These are phyloP conservation scores for Brachypodium distachyon DNA, from an alignment of 202 grass and related monocot species.

Conservation along the genomic window DNA sequence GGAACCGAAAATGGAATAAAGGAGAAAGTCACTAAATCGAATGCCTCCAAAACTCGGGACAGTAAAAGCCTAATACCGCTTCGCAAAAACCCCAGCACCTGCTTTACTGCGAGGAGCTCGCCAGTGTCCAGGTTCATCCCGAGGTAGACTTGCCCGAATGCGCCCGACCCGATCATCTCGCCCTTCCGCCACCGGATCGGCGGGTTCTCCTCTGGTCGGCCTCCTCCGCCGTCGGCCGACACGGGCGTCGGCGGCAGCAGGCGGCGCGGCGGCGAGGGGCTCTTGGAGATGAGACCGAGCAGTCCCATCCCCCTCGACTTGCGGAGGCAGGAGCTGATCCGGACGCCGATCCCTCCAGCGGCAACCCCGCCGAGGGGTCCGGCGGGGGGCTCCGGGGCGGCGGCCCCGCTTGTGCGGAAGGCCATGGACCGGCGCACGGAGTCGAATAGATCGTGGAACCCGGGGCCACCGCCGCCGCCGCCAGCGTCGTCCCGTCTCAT, in stretches of 20 bases:
- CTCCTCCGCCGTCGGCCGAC: neutral
- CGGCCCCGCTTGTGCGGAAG: slow-evolving; percentile 46
- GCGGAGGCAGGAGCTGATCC: slow-evolving; percentile 66
- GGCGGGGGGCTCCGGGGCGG: slow-evolving; percentile 13
- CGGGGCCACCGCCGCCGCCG: slow-evolving; percentile 5
- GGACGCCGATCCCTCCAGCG: slow-evolving; percentile 32
- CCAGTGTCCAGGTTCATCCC: slow-evolving; percentile 99
- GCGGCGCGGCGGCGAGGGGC: slow-evolving; percentile 43
- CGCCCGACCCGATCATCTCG: slow-evolving; percentile 75
- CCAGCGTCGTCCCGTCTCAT: slow-evolving; percentile 58
- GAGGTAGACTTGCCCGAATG: slow-evolving; percentile 92
- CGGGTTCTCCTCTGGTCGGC: slow-evolving; percentile 38
- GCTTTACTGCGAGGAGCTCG: slow-evolving; percentile 89
- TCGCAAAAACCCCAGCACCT: slow-evolving; percentile 30
- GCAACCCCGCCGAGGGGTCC: slow-evolving; percentile 19
- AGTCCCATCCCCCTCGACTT: slow-evolving; percentile 74
- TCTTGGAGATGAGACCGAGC: slow-evolving; percentile 72
- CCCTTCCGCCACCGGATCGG: slow-evolving; percentile 90
- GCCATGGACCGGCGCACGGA: slow-evolving; percentile 77
- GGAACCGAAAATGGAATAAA: slow-evolving; percentile 7
- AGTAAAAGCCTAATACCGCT: neutral
- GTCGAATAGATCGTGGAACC: slow-evolving; percentile 71
- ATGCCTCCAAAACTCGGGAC: neutral
- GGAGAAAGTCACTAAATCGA: slow-evolving; percentile 2
- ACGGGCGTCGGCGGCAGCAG: slow-evolving; percentile 27